These are phyloP conservation scores for Lyophyllum semitale DNA, from an alignment of 768 basidiomycete species.

Conservation along the genomic window DNA sequence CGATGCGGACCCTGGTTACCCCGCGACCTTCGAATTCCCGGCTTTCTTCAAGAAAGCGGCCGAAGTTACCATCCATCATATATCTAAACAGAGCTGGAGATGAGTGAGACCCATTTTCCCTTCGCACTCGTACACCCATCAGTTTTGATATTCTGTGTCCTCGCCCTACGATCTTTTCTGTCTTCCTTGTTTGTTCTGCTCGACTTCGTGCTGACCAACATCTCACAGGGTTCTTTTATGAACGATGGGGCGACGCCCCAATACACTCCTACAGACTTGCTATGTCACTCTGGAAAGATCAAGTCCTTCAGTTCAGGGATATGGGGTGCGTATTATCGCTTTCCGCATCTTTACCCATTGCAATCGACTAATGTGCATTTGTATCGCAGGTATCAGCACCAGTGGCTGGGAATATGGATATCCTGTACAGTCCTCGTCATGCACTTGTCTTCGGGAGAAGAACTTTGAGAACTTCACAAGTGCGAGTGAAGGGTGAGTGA, in stretches of 20 bases:
- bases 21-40: constrained; percentile 3
- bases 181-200: neutral
- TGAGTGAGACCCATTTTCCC: too few species aligned
- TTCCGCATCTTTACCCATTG: neutral
- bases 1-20: constrained; percentile 8
- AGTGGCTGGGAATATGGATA: constrained; percentile 27
- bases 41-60: constrained; percentile 12
- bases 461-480: constrained; percentile 13
- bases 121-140: too few species aligned
- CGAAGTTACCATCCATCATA: constrained; percentile 25
- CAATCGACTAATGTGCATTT: neutral
- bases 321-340: constrained; percentile 17
- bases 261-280: constrained; percentile 29
- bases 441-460: constrained; percentile 24
- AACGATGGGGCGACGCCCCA: constrained; percentile 30
- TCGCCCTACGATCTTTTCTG: too few species aligned
- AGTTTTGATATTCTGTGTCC: too few species aligned
- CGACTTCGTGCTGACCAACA: neutral
- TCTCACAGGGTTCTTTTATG: constrained; percentile 28
- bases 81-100: too few species aligned
- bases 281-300: constrained; percentile 30
- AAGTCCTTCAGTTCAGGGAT: constrained; percentile 27
- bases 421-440: constrained; percentile 18
- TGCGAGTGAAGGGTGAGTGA: constrained; percentile 8
- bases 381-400: constrained; percentile 25